phyloP scores from a whole-genome alignment of 2,329 filamentous ascomycete genomes.

The Paecilomyces niveus region DNA sequence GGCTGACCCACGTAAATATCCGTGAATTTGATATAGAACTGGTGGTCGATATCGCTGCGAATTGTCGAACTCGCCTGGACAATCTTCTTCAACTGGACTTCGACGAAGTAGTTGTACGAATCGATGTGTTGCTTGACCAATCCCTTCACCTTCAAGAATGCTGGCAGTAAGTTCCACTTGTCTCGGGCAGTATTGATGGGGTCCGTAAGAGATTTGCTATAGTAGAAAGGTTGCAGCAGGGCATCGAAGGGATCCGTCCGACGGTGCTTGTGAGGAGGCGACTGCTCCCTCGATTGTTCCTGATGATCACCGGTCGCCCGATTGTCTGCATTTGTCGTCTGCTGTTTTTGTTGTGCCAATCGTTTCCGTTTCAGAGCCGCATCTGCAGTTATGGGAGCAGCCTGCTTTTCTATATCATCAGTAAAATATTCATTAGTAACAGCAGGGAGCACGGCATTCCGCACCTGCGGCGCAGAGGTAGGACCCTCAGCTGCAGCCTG shows the following conservation, averaged over 20 bases:
- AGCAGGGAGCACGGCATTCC: constrained; percentile 10
- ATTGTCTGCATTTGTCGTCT: constrained; percentile 11
- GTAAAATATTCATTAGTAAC: constrained; percentile 1
- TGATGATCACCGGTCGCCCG: constrained; percentile 9
- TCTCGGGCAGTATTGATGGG: constrained; percentile 67
- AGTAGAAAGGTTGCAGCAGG: constrained; percentile 63
- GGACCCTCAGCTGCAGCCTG: constrained; percentile 19
- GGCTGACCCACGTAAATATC: constrained; percentile 84
- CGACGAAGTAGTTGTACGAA: constrained; percentile 97
- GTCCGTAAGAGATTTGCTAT: constrained; percentile 60
- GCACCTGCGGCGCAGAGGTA: constrained; percentile 25
- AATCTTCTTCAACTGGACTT: constrained; percentile 95
- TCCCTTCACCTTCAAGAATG: constrained; percentile 97
- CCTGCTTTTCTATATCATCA: constrained; percentile 9
- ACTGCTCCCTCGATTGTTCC: constrained; percentile 10
- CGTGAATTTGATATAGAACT: constrained; percentile 85
- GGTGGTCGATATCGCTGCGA: constrained; percentile 83
- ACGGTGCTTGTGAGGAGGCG: constrained; percentile 17
- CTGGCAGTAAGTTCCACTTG: constrained; percentile 94
- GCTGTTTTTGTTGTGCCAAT: constrained; percentile 17
- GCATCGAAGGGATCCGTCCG: constrained; percentile 49
- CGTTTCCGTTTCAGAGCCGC: constrained; percentile 19
- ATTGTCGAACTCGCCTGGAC: constrained; percentile 84
- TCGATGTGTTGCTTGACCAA: constrained; percentile 97
- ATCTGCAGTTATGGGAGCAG: constrained; percentile 13